Conservation (phyloP, 1,284 basidiomycete genomes). For the Ustilago bromivora region DNA sequence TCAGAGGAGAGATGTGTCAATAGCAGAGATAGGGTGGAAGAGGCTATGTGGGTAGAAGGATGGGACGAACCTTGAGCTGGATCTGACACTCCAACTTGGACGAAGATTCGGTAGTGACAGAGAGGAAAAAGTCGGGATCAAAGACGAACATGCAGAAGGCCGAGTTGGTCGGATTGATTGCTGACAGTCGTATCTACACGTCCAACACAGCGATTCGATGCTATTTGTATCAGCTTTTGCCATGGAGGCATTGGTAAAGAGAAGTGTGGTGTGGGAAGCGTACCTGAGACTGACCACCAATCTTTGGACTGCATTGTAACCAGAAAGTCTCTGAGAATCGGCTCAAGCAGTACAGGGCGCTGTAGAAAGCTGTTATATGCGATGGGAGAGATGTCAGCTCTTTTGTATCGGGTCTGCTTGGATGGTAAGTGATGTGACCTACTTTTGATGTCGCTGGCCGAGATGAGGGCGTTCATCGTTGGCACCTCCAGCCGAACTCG, state of each 20-base stretch:
- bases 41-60: no score
- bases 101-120: constrained; percentile 8
- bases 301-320: constrained; percentile 32
- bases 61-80: constrained; percentile 38
- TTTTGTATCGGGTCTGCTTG: no score
- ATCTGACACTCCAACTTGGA: constrained; percentile 54
- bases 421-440: neutral
- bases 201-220: neutral
- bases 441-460: constrained; percentile 48
- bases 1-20: no score
- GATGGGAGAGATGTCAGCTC: neutral
- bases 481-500: no score
- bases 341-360: constrained; percentile 34
- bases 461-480: constrained; percentile 49
- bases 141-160: constrained; percentile 62
- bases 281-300: constrained; percentile 20
- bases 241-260: neutral
- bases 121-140: constrained; percentile 55
- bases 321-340: constrained; percentile 52
- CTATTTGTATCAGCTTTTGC: neutral
- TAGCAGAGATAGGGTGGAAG: no score
- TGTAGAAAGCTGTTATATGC: constrained; percentile 31
- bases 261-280: neutral
- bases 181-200: constrained; percentile 52
- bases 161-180: constrained; percentile 62